Evolutionary conservation across 345 rosid species (phyloP), one percentile per base, ranked within the genome.

Genomic region (Excoecaria agallocha): DNA sequence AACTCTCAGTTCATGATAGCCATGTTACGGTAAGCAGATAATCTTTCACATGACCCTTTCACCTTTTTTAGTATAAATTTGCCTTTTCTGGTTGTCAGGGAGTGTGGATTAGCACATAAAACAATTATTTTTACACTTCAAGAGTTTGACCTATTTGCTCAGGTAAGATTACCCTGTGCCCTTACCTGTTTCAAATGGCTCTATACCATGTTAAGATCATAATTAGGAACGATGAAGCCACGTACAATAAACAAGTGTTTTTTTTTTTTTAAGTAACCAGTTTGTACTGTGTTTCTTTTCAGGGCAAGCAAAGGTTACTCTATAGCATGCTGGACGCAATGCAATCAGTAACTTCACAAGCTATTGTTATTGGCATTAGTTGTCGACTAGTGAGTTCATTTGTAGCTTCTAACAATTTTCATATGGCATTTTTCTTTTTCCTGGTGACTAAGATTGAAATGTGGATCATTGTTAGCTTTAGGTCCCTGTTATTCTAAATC

Each of bases 61-160:
- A 49, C n/a, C 13, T 15, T 37, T 38, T 8, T 49, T 3, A 72
- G 58, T 64, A 76, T 58, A 43, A 41, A 61, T 57, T 66, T 72
- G 35, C 71, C 15, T 22, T 82, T 56, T 71, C 70, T 77, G 76
- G 64, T 68, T 84, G 54, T 67, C 88, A 95, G 99, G 89, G 97
- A 93, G 82, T 95, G 98, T 83, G 98, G 98, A 78, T 81, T 93
- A 74, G 94, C 98, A 9, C 98, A 95, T 85, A 95, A 90, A 82
- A 95, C 99, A 25, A 81, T 93, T 45, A 85, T 89, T 72, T 95
- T 95, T 81, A 87, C 84, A 76, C 91, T 95, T 77, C 89, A 91
- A 78, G 98, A 95, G 79, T 95, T 95, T 82, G 98, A 95, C 81
- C 84, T 83, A 82, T 94, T 94, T 84, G 91, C 94, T 72, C 98